Evolutionary conservation across 75 land plant genomes (phyloP).

Genomic region (Pseudotsuga menziesii): DNA sequence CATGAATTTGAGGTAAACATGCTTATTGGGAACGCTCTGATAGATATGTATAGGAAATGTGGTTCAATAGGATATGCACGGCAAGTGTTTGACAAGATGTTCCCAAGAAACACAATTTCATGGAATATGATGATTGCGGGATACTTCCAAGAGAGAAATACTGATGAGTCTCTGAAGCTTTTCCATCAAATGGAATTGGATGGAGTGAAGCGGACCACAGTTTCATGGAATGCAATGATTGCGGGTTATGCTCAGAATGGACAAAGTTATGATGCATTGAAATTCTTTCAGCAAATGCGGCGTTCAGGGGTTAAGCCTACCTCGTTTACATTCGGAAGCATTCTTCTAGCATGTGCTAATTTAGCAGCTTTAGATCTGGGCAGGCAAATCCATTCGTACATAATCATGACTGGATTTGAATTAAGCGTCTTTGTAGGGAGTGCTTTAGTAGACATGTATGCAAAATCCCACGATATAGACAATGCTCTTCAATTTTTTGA

Average conservation of each 20-base stretch:
- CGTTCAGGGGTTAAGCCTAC: constrained; percentile 4
- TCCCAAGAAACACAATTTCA: neutral
- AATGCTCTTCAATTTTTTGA: constrained; percentile 14
- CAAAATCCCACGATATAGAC: constrained; percentile 15
- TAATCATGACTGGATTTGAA: constrained; percentile 1
- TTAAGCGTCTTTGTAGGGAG: constrained; percentile 5
- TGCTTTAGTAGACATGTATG: constrained; percentile 19
- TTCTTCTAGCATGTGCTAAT: constrained; percentile 14
- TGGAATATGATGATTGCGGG: constrained; percentile 17
- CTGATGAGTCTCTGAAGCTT: neutral
- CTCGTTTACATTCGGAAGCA: constrained; percentile 8
- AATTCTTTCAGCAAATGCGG: constrained; percentile 3
- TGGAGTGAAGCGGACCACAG: constrained; percentile 2
- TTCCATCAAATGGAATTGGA: constrained; percentile 14
- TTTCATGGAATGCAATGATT: constrained; percentile 15
- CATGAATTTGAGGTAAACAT: too few relatives aligned
- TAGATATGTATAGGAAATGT: constrained; percentile 13
- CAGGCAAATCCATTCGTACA: neutral
- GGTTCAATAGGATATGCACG: constrained; percentile 3
- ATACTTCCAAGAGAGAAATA: constrained; percentile 4
- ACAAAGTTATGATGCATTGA: constrained; percentile 4
- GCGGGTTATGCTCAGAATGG: constrained; percentile 13
- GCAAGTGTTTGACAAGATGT: constrained; percentile 12
- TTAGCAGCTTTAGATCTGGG: neutral
- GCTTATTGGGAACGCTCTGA: too few relatives aligned